Evolutionary conservation across 768 basidiomycete genomes (phyloP).

Genomic region (Ramaria rubella): DNA sequence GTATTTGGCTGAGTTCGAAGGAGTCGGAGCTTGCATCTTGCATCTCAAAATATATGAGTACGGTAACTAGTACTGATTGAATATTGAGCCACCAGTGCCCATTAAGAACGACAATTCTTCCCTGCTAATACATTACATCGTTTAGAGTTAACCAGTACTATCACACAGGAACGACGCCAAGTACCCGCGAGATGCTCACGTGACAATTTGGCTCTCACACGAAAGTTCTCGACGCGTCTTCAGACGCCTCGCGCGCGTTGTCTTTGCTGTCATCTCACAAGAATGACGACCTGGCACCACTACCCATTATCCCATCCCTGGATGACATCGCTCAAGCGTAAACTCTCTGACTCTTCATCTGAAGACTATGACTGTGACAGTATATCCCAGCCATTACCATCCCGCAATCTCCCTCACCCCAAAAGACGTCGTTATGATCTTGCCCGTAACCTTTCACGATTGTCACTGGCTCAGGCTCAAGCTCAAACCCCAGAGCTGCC

Average conservation of each 20-base stretch:
- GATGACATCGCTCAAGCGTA: conserved; percentile 39
- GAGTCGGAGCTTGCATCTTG: background rate
- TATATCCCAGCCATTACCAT: background rate
- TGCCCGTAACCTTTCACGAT: conserved; percentile 7
- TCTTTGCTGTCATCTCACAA: background rate
- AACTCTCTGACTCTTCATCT: conserved; percentile 13
- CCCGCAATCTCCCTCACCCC: conserved; percentile 1
- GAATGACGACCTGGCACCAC: conserved; percentile 33
- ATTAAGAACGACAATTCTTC: too few species aligned
- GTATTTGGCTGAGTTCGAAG: background rate
- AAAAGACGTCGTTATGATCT: conserved; percentile 8
- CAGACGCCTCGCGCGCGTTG: background rate
- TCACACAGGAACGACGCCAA: background rate
- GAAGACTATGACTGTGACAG: background rate
- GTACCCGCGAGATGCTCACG: background rate
- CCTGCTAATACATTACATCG: too few species aligned
- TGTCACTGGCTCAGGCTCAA: background rate
- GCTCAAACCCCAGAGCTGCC: background rate
- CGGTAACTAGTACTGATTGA: too few species aligned
- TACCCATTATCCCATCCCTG: conserved; percentile 37
- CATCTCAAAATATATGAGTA: too few species aligned
- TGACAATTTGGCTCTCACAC: background rate
- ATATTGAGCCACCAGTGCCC: too few species aligned
- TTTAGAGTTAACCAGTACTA: too few species aligned
- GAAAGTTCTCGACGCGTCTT: conserved; percentile 10